These are phyloP conservation scores for Exophiala oligosperma DNA, from an alignment of 2,329 filamentous ascomycete species.

Conservation along the genomic window DNA sequence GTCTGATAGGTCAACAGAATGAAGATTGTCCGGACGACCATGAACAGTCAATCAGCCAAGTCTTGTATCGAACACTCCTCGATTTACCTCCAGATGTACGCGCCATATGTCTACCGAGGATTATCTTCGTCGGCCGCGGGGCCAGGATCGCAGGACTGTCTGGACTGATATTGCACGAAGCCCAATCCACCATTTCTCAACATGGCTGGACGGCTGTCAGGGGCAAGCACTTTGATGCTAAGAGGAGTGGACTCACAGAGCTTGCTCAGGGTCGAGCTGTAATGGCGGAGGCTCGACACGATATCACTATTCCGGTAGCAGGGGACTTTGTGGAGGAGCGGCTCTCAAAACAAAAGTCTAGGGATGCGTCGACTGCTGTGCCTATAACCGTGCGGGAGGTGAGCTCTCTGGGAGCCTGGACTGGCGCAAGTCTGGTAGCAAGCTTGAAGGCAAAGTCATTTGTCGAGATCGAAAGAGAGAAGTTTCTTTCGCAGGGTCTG, in stretches of 20 bases:
- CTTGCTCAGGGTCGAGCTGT: constrained; percentile 21
- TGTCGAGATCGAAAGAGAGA: constrained; percentile 65
- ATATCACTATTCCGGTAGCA: constrained; percentile 45
- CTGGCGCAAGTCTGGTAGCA: constrained; percentile 62
- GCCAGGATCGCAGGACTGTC: constrained; percentile 78
- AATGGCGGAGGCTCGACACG: constrained; percentile 20
- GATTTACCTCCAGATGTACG: constrained; percentile 79
- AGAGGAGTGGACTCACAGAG: constrained; percentile 33
- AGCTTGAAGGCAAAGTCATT: constrained; percentile 60
- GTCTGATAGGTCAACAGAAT: constrained; percentile 65
- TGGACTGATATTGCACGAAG: constrained; percentile 71
- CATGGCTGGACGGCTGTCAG: constrained; percentile 76
- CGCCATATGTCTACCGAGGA: constrained; percentile 81
- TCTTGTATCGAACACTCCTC: constrained; percentile 75
- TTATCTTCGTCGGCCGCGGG: constrained; percentile 82
- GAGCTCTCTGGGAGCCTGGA: constrained; percentile 64
- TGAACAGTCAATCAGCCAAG: constrained; percentile 72
- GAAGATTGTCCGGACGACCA: constrained; percentile 75
- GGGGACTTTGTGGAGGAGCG: constrained; percentile 62
- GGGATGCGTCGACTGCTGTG: constrained; percentile 39
- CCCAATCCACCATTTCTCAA: constrained; percentile 63
- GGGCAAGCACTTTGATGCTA: constrained; percentile 51
- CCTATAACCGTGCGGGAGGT: constrained; percentile 52
- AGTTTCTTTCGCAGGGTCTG: constrained; percentile 55
- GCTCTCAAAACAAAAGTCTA: constrained; percentile 50